Percentiles rank a stretch among this genome's conserved stretches.
phyloP scores from a whole-genome alignment of 2,329 filamentous ascomycete genomes.

The Bipolaris sorokiniana region DNA sequence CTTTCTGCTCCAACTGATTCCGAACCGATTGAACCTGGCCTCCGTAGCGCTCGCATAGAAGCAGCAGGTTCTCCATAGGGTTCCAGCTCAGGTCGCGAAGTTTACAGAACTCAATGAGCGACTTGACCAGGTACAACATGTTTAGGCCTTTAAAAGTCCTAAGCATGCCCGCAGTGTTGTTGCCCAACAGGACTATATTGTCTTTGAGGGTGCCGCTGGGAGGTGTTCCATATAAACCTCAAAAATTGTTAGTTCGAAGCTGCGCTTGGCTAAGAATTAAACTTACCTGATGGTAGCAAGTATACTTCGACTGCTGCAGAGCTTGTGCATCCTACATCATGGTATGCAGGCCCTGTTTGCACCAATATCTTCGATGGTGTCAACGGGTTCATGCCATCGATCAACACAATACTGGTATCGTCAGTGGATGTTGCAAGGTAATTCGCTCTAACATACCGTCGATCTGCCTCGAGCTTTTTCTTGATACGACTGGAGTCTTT shows the following conservation, averaged over 20 bases:
- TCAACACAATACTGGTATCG: slow-evolving; percentile 30
- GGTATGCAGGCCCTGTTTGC: slow-evolving; percentile 40
- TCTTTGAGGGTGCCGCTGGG: slow-evolving; percentile 28
- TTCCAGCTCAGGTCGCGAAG: slow-evolving; percentile 38
- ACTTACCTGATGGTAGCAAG: slow-evolving; percentile 40
- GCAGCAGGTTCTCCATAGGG: slow-evolving; percentile 37
- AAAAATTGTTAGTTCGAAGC: slow-evolving; percentile 12
- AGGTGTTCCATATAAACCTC: slow-evolving; percentile 40
- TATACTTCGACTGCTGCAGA: slow-evolving; percentile 40
- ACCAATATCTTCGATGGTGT: slow-evolving; percentile 40
- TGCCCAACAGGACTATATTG: slow-evolving; percentile 36
- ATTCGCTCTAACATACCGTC: slow-evolving; percentile 25
- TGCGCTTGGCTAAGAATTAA: not conserved
- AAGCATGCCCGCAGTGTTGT: slow-evolving; percentile 31
- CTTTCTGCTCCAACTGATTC: slow-evolving; percentile 28
- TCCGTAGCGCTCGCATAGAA: slow-evolving; percentile 36
- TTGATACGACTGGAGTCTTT: slow-evolving; percentile 38
- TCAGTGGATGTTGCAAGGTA: slow-evolving; percentile 17
- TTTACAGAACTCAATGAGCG: slow-evolving; percentile 34
- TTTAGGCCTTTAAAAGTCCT: slow-evolving; percentile 40
- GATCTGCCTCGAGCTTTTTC: slow-evolving; percentile 36
- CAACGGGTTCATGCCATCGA: slow-evolving; percentile 39
- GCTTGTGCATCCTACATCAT: slow-evolving; percentile 35
- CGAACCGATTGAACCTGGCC: slow-evolving; percentile 33
- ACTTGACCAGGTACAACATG: slow-evolving; percentile 38